A percentile compares a stretch with the other conserved stretches of the same genome.
These are phyloP conservation scores for Dalbergia cultrata DNA, from an alignment of 306 rosid genomes.

Conservation along the genomic window DNA sequence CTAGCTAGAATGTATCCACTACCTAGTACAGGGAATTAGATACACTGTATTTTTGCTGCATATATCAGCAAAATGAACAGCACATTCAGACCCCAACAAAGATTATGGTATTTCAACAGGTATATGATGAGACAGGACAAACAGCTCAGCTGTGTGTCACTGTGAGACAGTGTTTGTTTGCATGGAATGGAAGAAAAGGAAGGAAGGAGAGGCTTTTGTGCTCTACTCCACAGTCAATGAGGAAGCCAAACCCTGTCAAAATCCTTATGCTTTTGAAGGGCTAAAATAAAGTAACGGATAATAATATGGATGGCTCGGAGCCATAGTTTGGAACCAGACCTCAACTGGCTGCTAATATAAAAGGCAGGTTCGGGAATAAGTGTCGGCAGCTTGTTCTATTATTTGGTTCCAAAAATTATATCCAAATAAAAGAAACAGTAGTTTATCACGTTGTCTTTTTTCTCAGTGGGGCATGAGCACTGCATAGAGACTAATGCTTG, in stretches of 20 bases:
- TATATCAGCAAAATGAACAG: slow-evolving; percentile 30
- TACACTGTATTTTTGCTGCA: not conserved
- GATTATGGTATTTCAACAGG: not conserved
- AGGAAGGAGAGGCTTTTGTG: slow-evolving; percentile 30
- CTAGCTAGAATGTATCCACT: too few relatives aligned
- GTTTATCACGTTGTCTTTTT: slow-evolving; percentile 23
- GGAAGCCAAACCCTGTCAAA: slow-evolving; percentile 3
- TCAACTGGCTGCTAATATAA: slow-evolving; percentile 6
- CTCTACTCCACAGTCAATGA: not conserved
- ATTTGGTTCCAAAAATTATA: not conserved
- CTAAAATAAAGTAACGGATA: slow-evolving; percentile 31
- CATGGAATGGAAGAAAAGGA: slow-evolving; percentile 31
- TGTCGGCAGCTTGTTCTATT: slow-evolving; percentile 70
- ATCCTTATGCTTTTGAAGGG: slow-evolving; percentile 23
- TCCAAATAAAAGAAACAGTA: not conserved
- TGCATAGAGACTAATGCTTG: slow-evolving; percentile 18
- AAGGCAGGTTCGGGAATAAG: slow-evolving; percentile 43
- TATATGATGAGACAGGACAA: slow-evolving; percentile 12
- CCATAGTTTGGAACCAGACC: slow-evolving; percentile 39
- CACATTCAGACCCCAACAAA: slow-evolving; percentile 1
- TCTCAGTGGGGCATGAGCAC: slow-evolving; percentile 34
- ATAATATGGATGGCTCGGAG: slow-evolving; percentile 39
- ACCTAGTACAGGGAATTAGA: not conserved
- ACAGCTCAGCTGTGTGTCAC: slow-evolving; percentile 4
- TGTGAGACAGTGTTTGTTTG: slow-evolving; percentile 23